Evolutionary conservation across 2,329 filamentous ascomycete genomes (phyloP), one percentile per base, ranked within the genome.

Genomic region (Monosporascus sp.): DNA sequence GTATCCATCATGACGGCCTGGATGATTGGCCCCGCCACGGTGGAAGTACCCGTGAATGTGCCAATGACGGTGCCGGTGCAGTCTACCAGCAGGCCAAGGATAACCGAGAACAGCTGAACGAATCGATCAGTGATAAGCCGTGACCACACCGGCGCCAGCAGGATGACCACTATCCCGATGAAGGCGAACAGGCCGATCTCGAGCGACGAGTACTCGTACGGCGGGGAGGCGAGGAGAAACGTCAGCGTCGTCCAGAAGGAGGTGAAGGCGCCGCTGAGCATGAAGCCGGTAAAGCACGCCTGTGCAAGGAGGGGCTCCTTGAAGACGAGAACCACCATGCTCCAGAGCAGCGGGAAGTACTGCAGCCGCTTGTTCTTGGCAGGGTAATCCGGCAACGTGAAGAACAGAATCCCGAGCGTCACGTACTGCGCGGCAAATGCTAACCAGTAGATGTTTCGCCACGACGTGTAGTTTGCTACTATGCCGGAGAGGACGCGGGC

Each of bases 141-240:
- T 0, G 86, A 86, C 66, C 88, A 91, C 15, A 90, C 55, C 0
- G 90, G 90, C 0, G 82, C 85, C 8, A 84, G 69, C 20, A 82
- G 65, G 68, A 94, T 89, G 11, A 83, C 81, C 0, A 77, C 81
- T 14, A 94, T 82, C 1, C 88, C 89, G 49, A 92, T 88, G 3
- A 95, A 73, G 0, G 88, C 87, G 66, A 94, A 94, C 5, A 94
- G 75, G 0, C 89, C 89, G 48, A 94, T 91, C 4, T 79, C 75
- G 0, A 90, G 67, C 0, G 86, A 82, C 0, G 77, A 72, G 65
- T 88, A 92, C 51, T 78, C 68, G 64, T 90, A 95, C 0, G 89
- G 88, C 2, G 79, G 70, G 0, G 80, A 84, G 0, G 87, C 81
- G 18, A 95, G 80, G 5, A 94, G 76, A 65, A 95, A 95, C 0